Base-by-base conservation (phyloP, 176 grass and related monocot species). In the Eragrostis nindensis region DNA sequence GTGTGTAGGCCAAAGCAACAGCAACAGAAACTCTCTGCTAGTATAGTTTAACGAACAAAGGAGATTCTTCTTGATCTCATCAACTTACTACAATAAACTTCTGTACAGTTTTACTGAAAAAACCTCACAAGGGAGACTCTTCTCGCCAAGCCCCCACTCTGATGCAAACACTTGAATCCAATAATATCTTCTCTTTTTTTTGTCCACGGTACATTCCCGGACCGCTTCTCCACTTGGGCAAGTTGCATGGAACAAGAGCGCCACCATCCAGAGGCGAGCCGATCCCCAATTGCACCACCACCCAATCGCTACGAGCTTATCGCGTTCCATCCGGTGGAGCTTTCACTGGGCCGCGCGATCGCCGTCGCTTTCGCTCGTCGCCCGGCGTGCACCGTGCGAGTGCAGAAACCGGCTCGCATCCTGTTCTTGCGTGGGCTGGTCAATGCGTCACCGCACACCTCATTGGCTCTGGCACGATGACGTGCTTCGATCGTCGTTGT, bases 291-390 rank as follows among this genome's bases (percentile, higher is more conserved):
- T 45, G 68, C 78, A 26, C 39, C 69, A 3, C 39, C 69, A 5
- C 39, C 80, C 60, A 73, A 72, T 88, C 73, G 73, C 79, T 2
- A 10, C 83, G 73, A 90, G 32, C 79, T 82, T 82, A 82, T 82
- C 83, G 27, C 68, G 1, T 61, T 32, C 57, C 67, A 53, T 68
- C 76, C 63, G 54, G 27, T 62, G 79, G 74, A 74, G 88, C 79
- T 66, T 70, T 86, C 82, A 5, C 55, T 3, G 2, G 61, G 75
- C 21, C 67, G 66, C 6, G 70, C 73, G 24, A 25, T 43, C 52
- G 36, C 60, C 66, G 27, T 79, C 74, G 44, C 55, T 43, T 24
- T 79, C 87, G 15, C 17, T 5, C 45, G 9, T 24, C 19, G 63
- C 50, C 52, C 36, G 73, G 69, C 50, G 16, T 11, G 87, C 75